Evolutionary conservation across 352 stramenopile species (phyloP).

Genomic region (Globisporangium nagaii): DNA sequence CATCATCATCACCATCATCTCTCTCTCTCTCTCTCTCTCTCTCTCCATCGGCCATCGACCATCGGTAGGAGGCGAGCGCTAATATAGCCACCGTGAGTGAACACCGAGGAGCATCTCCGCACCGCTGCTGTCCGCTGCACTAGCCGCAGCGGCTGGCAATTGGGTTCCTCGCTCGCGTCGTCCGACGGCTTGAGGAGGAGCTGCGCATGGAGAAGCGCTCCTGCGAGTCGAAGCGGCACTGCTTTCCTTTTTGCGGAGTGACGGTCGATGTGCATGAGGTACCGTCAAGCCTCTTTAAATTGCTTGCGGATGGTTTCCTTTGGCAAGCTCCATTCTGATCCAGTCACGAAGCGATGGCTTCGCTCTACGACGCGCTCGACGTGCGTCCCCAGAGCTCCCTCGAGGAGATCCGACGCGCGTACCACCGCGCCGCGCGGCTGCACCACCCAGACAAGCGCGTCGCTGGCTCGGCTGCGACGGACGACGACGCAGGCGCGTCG

Average conservation of each 20-base stretch:
- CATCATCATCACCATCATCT: no score
- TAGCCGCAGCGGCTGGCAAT: no score
- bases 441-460: slow-evolving; percentile 64
- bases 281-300: not conserved
- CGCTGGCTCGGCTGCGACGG: not conserved
- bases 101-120: no score
- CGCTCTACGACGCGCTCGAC: slow-evolving; percentile 55
- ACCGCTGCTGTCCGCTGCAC: no score
- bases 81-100: no score
- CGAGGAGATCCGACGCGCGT: slow-evolving; percentile 67
- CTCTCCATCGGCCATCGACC: no score
- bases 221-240: not conserved
- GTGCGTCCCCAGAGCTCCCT: slow-evolving; percentile 30
- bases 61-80: no score
- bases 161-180: no score
- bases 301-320: not conserved
- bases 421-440: slow-evolving; percentile 51
- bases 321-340: not conserved
- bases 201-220: no score
- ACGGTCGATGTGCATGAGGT: not conserved
- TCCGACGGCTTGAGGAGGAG: no score
- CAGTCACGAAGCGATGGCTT: slow-evolving; percentile 5
- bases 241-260: not conserved
- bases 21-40: no score
- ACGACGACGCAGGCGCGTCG: not conserved